phyloP scores from a whole-genome alignment of 176 grass and related monocot genomes.

The Aegilops speltoides region DNA sequence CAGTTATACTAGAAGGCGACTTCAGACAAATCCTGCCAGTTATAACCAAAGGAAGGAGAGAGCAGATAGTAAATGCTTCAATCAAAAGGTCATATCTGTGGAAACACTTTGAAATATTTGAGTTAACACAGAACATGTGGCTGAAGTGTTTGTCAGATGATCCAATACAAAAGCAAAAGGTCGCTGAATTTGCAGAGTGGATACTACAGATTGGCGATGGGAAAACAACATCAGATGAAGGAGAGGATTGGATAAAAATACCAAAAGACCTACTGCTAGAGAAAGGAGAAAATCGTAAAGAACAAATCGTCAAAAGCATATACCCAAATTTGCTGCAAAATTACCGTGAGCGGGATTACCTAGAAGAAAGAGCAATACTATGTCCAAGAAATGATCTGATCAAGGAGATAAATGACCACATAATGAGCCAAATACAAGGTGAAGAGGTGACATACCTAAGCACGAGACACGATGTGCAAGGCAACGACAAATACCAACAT shows the following conservation, averaged over 20 bases:
- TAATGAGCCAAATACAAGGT: background rate
- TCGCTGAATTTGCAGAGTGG: background rate
- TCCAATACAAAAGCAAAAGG: background rate
- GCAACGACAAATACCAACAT: background rate
- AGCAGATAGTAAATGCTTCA: no score
- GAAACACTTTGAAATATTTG: background rate
- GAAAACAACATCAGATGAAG: background rate
- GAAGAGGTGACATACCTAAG: background rate
- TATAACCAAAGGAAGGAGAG: no score
- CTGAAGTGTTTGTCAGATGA: background rate
- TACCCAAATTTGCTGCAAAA: background rate
- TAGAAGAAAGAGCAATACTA: background rate
- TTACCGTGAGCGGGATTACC: background rate
- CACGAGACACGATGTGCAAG: background rate
- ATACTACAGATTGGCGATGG: background rate
- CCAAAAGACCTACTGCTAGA: background rate
- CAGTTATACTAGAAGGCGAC: no score
- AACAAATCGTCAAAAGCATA: background rate
- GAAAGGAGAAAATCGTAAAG: background rate
- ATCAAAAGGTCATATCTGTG: no score
- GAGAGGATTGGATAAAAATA: background rate
- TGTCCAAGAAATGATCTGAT: background rate
- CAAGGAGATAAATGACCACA: background rate
- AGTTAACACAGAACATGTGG: background rate
- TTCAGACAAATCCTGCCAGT: no score